A percentile compares a stretch with the other conserved stretches of the same genome.
phyloP scores from a whole-genome alignment of 2,329 filamentous ascomycete species.

The Epichloe hybrida region DNA sequence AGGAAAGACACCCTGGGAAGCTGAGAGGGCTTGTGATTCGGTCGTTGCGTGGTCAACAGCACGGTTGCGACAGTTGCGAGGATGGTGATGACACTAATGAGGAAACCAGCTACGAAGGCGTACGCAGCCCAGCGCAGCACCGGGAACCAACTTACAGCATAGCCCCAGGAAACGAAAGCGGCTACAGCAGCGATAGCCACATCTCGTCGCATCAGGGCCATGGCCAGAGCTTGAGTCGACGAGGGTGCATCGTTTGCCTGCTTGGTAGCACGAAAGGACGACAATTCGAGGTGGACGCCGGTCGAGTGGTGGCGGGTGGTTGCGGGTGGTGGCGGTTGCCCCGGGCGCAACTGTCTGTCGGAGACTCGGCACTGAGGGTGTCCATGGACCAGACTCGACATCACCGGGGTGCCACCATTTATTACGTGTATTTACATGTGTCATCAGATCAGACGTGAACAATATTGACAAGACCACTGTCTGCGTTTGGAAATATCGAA shows the following conservation, averaged over 20 bases:
- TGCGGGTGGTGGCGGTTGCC: neutral
- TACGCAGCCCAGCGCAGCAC: conserved; percentile 73
- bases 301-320: neutral
- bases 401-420: neutral
- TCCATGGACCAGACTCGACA: neutral
- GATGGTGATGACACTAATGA: conserved; percentile 40
- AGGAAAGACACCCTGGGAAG: conserved; percentile 45
- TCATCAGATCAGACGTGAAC: neutral
- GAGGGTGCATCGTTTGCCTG: conserved; percentile 18
- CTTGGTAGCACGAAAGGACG: neutral
- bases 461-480: neutral
- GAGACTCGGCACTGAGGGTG: too few species aligned
- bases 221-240: conserved; percentile 23
- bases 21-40: conserved; percentile 25
- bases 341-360: too few species aligned
- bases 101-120: conserved; percentile 60
- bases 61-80: conserved; percentile 43
- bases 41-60: conserved; percentile 38
- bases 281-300: neutral
- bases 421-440: too few species aligned
- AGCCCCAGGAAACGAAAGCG: conserved; percentile 77
- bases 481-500: neutral
- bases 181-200: conserved; percentile 53
- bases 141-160: conserved; percentile 71
- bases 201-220: conserved; percentile 65